Evolutionary conservation across 2,329 filamentous ascomycete genomes (phyloP).

Genomic region (Podosphaera fusca): DNA sequence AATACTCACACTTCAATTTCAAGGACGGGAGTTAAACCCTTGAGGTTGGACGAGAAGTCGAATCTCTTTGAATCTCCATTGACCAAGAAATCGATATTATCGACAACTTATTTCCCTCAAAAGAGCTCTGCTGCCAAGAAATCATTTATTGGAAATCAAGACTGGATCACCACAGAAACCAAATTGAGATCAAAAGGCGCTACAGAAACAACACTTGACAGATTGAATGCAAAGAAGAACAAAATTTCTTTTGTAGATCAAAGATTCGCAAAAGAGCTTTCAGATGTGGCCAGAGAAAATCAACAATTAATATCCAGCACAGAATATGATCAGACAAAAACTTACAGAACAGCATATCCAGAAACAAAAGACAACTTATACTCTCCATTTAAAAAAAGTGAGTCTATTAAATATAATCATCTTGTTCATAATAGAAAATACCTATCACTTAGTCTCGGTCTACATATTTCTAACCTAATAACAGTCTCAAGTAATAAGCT

Average conservation of each 20-base stretch:
- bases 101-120: background rate
- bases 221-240: conserved; percentile 9
- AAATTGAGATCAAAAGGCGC: conserved; percentile 6
- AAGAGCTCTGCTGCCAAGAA: background rate
- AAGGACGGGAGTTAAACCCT: background rate
- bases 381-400: background rate
- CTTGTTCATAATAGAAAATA: background rate
- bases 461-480: background rate
- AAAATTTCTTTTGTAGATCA: background rate
- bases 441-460: background rate
- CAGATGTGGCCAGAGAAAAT: background rate
- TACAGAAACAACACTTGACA: conserved; percentile 12
- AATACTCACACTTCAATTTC: background rate
- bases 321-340: background rate
- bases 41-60: background rate
- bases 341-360: background rate
- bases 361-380: background rate
- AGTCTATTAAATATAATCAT: background rate
- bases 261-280: background rate
- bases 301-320: background rate
- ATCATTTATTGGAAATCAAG: conserved; percentile 6
- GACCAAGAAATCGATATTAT: background rate
- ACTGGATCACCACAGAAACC: conserved; percentile 13
- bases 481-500: background rate
- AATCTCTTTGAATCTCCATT: background rate